phyloP scores from a whole-genome alignment of 2,329 filamentous ascomycete species.

The Exserohilum rostratum region DNA sequence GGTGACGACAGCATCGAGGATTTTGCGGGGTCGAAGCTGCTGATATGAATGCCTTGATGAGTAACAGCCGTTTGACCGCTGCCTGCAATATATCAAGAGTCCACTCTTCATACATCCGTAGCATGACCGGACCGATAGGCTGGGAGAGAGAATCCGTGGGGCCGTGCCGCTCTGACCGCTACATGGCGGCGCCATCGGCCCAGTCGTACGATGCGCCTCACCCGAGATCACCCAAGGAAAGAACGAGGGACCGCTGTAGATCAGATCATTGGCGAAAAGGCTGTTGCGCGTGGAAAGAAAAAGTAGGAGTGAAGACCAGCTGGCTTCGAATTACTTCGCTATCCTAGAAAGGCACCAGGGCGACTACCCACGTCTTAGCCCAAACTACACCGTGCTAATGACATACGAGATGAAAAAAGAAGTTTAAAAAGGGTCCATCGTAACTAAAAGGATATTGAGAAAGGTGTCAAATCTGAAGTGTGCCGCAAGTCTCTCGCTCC shows the following conservation, averaged over 20 bases:
- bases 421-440: slow-evolving; percentile 32
- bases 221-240: background rate
- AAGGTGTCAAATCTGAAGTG: slow-evolving; percentile 37
- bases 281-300: slow-evolving; percentile 1
- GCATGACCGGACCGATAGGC: background rate
- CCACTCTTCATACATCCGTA: background rate
- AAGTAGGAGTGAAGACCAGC: slow-evolving; percentile 15
- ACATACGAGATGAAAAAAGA: slow-evolving; percentile 39
- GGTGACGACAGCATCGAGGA: slow-evolving; percentile 44
- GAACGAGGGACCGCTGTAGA: background rate
- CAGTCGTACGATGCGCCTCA: background rate
- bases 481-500: slow-evolving; percentile 23
- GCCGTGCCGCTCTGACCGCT: background rate
- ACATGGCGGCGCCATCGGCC: background rate
- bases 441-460: slow-evolving; percentile 48
- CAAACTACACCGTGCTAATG: slow-evolving; percentile 33
- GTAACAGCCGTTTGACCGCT: background rate
- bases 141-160: background rate
- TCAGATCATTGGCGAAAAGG: background rate
- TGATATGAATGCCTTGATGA: slow-evolving; percentile 21
- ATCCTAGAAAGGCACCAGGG: slow-evolving; percentile 28
- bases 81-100: background rate
- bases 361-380: slow-evolving; percentile 24
- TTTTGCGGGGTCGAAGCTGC: slow-evolving; percentile 38
- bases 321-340: slow-evolving; percentile 33